phyloP scores from a whole-genome alignment of 2,329 filamentous ascomycete genomes.

The Ophiosphaerella korrae region DNA sequence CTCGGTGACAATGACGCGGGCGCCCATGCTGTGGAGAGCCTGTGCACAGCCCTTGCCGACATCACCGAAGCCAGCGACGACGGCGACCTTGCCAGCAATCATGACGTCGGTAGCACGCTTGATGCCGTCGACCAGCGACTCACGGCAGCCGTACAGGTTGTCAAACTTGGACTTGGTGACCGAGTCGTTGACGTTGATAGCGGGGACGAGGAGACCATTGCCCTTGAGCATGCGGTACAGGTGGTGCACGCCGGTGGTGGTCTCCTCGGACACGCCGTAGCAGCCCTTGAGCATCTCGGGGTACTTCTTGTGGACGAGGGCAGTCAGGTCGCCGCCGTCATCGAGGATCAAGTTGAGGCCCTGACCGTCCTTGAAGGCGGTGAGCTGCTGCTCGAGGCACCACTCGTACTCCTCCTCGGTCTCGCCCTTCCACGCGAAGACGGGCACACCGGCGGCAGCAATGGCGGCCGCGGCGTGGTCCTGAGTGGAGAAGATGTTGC shows the following conservation, averaged over 20 bases:
- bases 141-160: constrained; percentile 99
- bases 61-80: constrained; percentile 98
- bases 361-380: constrained; percentile 95
- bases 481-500: constrained; percentile 99
- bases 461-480: constrained; percentile 98
- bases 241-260: constrained; percentile 99
- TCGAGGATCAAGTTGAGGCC: constrained; percentile 98
- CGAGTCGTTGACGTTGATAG: constrained; percentile 99
- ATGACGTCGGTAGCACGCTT: constrained; percentile 99
- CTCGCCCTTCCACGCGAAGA: constrained; percentile 87
- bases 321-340: constrained; percentile 95
- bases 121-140: constrained; percentile 98
- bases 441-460: constrained; percentile 88
- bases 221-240: constrained; percentile 93
- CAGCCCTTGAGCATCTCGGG: constrained; percentile 97
- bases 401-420: constrained; percentile 99
- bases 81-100: constrained; percentile 98
- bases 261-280: constrained; percentile 99
- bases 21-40: constrained; percentile 96
- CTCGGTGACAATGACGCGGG: constrained; percentile 94
- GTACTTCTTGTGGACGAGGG: constrained; percentile 97
- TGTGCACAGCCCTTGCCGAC: constrained; percentile 98
- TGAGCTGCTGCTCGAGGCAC: constrained; percentile 98
- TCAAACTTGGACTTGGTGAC: constrained; percentile 99
- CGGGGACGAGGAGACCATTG: constrained; percentile 80